Percentiles rank a stretch among this genome's conserved stretches.
Conservation (phyloP, 2,329 filamentous ascomycete species). For the Ophiostoma populinum region DNA sequence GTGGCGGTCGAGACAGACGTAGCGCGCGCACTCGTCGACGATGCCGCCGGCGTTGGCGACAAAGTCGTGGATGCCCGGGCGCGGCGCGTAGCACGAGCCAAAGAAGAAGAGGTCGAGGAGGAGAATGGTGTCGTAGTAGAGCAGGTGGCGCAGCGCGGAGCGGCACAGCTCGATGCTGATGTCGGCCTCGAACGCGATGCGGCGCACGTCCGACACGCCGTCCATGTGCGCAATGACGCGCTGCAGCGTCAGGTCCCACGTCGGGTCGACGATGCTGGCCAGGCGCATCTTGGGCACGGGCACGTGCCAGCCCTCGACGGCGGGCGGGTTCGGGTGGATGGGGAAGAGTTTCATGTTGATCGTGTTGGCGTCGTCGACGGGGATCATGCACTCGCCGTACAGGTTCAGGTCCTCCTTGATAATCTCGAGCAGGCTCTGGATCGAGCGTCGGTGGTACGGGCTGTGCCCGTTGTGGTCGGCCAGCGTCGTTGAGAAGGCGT, state of each 20-base stretch:
- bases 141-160: conserved; percentile 70
- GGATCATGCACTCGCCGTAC: conserved; percentile 97
- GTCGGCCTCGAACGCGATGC: conserved; percentile 71
- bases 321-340: conserved; percentile 56
- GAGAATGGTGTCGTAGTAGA: conserved; percentile 84
- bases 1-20: conserved; percentile 38
- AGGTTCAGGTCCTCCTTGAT: conserved; percentile 81
- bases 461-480: conserved; percentile 8
- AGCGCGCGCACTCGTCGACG: conserved; percentile 74
- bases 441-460: conserved; percentile 35
- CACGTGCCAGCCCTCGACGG: conserved; percentile 77
- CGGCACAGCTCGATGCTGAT: conserved; percentile 76
- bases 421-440: conserved; percentile 71
- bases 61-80: conserved; percentile 62
- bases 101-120: conserved; percentile 95
- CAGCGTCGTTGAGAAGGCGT: not conserved
- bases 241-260: conserved; percentile 61
- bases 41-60: conserved; percentile 54
- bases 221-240: conserved; percentile 76
- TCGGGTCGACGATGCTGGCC: conserved; percentile 43
- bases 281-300: conserved; percentile 59
- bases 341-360: conserved; percentile 95
- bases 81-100: conserved; percentile 73
- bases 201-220: conserved; percentile 74
- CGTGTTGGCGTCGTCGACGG: conserved; percentile 84